Evolutionary conservation across 108 stramenopile species (phyloP).

Genomic region (Stephanodiscus triporus): DNA sequence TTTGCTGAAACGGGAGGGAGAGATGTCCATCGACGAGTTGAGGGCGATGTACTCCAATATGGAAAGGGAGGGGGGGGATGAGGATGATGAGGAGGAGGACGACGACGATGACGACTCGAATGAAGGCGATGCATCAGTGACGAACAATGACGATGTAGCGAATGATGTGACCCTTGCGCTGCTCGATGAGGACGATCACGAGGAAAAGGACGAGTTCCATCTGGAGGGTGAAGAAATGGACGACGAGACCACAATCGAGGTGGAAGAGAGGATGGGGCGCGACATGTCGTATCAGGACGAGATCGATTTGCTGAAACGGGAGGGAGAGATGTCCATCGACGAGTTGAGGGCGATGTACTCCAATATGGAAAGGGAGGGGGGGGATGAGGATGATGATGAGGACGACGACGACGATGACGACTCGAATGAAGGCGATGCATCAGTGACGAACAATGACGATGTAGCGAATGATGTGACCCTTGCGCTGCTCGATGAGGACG

Average conservation of each 20-base stretch:
- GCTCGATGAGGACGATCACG: slow-evolving; percentile 34
- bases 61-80: slow-evolving; percentile 53
- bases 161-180: not conserved
- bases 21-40: slow-evolving; percentile 70
- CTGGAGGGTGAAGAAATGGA: slow-evolving; percentile 31
- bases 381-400: slow-evolving; percentile 68
- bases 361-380: slow-evolving; percentile 33
- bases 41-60: slow-evolving; percentile 56
- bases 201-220: slow-evolving; percentile 46
- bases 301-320: slow-evolving; percentile 32
- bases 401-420: slow-evolving; percentile 44
- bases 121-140: not conserved
- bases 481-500: slow-evolving; percentile 15
- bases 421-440: not conserved
- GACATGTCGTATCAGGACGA: slow-evolving; percentile 15
- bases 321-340: slow-evolving; percentile 72
- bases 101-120: slow-evolving; percentile 34
- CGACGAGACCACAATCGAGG: slow-evolving; percentile 76
- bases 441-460: not conserved
- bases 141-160: not conserved
- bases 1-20: slow-evolving; percentile 47
- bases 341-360: slow-evolving; percentile 64
- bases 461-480: not conserved
- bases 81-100: slow-evolving; percentile 58
- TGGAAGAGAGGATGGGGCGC: slow-evolving; percentile 1